These are phyloP conservation scores for Pyricularia pennisetigena DNA, from an alignment of 2,329 filamentous ascomycete genomes.

Conservation along the genomic window DNA sequence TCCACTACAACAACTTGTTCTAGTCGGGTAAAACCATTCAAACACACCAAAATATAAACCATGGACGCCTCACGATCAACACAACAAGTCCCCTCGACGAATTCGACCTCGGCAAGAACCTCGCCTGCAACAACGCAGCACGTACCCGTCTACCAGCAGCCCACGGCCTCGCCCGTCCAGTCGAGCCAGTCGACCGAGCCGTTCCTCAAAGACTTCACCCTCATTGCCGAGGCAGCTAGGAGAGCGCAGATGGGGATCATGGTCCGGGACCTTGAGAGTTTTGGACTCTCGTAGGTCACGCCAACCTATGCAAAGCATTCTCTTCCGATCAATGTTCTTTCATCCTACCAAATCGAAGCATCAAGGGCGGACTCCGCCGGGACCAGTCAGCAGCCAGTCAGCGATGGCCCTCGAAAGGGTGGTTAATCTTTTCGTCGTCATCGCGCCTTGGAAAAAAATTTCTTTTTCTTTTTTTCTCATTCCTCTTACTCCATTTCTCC, in stretches of 20 bases:
- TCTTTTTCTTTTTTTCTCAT: not conserved
- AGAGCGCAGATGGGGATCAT: constrained; percentile 83
- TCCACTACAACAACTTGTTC: not conserved
- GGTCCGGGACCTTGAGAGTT: constrained; percentile 74
- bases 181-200: constrained; percentile 35
- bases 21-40: not conserved
- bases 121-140: constrained; percentile 12
- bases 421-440: not conserved
- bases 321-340: not conserved
- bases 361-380: not conserved
- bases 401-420: not conserved
- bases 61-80: constrained; percentile 6
- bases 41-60: not conserved
- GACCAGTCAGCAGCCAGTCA: not conserved
- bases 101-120: constrained; percentile 14
- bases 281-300: constrained; percentile 40
- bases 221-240: constrained; percentile 88
- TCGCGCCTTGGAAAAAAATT: not conserved
- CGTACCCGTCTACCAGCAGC: constrained; percentile 14
- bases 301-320: not conserved
- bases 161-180: constrained; percentile 17
- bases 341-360: not conserved
- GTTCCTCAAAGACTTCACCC: constrained; percentile 72
- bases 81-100: constrained; percentile 19
- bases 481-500: not conserved